Evolutionary conservation across 75 land plant species (phyloP), one percentile per base, ranked within the genome.

Genomic region (Pinus taeda): DNA sequence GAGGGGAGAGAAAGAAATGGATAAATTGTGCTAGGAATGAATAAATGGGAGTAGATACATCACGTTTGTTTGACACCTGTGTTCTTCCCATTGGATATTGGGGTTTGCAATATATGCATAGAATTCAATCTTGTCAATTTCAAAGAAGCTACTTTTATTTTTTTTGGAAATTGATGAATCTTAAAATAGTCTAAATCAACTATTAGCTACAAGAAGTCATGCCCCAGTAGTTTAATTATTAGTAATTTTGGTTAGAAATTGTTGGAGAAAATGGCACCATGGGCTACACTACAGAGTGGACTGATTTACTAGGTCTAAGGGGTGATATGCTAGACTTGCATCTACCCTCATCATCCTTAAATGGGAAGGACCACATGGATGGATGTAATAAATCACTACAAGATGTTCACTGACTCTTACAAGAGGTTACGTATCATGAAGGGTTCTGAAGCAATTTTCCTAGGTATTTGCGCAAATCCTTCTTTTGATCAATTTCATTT

Each of bases 381-480:
- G n/a, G n/a, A n/a, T n/a, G n/a, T n/a, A n/a, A n/a, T n/a, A n/a
- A n/a, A n/a, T 45, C 45, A 45, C 57, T 80, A 80, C 39, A 88
- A 85, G 71, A 88, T 88, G 87, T 88, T 88, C 79, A 80, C 67
- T 45, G 83, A 80, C 18, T 75, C 87, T 3, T 88, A 85, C 74
- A 88, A 81, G 78, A 82, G 93, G 75, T 66, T 91, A 53, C 81
- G 90, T 61, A 91, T 91, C 77, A 88, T 91, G 93, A 91, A 88
- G 75, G 89, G 91, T 30, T 86, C 90, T 13, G 93, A 88, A 57
- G 93, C 93, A 37, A 91, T 84, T 82, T 90, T 88, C 60, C 81
- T 91, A 59, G 90, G 93, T 91, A 86, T 24, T 67, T 29, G 49
- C 39, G 6, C 37, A 9, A 69, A 18, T 42, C 53, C 42, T 6